Conservation (phyloP, 176 grass and related monocot genomes). For the Aechmea fasciata region DNA sequence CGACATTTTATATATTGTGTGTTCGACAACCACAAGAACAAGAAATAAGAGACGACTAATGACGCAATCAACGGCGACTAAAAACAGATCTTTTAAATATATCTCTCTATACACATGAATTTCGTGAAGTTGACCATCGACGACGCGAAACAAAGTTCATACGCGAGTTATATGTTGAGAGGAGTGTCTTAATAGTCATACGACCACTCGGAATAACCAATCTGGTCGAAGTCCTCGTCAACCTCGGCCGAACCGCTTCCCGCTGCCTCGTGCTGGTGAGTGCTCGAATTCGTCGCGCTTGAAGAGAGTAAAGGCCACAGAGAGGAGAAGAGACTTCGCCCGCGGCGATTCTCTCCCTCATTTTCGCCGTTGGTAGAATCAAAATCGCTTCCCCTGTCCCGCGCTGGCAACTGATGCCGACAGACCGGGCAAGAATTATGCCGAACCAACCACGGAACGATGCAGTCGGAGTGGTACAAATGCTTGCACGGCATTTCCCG, state of each 20-base stretch:
- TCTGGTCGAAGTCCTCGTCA: conserved; percentile 33
- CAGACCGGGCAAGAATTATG: conserved; percentile 96
- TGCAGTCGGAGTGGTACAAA: conserved; percentile 77
- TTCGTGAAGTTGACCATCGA: too few relatives aligned
- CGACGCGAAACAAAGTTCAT: neutral
- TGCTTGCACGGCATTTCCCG: conserved; percentile 94
- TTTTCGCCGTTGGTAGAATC: conserved; percentile 6
- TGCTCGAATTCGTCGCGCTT: conserved; percentile 14
- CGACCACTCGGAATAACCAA: conserved; percentile 42
- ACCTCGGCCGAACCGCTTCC: conserved; percentile 30
- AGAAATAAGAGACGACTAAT: too few relatives aligned
- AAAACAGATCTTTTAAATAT: too few relatives aligned
- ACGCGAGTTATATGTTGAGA: neutral
- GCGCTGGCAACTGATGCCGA: conserved; percentile 54
- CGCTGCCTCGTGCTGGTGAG: conserved; percentile 16
- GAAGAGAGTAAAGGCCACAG: conserved; percentile 50
- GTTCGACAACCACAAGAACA: too few relatives aligned
- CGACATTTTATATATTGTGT: too few relatives aligned
- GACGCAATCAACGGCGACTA: too few relatives aligned
- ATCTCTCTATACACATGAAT: too few relatives aligned
- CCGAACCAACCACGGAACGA: conserved; percentile 75
- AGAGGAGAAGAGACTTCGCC: conserved; percentile 30
- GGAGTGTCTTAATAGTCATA: neutral
- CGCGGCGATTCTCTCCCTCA: conserved; percentile 19
- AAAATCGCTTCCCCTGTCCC: conserved; percentile 5